phyloP scores from a whole-genome alignment of 1,284 basidiomycete genomes.

The Apiotrichum montevideense region DNA sequence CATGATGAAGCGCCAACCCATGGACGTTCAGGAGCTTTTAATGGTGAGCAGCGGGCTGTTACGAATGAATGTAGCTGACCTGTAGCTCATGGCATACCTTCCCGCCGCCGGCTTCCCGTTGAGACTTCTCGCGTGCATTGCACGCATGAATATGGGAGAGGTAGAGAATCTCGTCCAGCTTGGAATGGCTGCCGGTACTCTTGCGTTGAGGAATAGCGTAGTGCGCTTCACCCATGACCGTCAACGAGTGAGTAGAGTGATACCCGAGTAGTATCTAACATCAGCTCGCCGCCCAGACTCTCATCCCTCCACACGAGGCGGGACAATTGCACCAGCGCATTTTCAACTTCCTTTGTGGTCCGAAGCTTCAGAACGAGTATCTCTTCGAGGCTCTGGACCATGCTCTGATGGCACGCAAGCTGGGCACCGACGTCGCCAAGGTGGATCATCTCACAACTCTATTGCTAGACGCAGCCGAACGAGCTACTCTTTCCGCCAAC shows the following conservation, averaged over 20 bases:
- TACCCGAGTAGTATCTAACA: slow-evolving; percentile 1
- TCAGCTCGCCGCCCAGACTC: slow-evolving; percentile 27
- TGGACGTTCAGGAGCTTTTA: slow-evolving; percentile 20
- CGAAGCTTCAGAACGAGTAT: slow-evolving; percentile 20
- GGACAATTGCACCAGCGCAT: slow-evolving; percentile 18
- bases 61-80: neutral
- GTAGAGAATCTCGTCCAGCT: slow-evolving; percentile 14
- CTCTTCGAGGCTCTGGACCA: slow-evolving; percentile 34
- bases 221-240: slow-evolving; percentile 38
- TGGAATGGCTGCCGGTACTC: slow-evolving; percentile 12
- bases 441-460: slow-evolving; percentile 14
- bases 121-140: neutral
- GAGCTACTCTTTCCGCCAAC: slow-evolving; percentile 17
- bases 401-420: slow-evolving; percentile 17
- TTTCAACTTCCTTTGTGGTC: slow-evolving; percentile 20
- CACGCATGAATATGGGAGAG: slow-evolving; percentile 1
- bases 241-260: slow-evolving; percentile 19
- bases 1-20: slow-evolving; percentile 20
- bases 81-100: slow-evolving; percentile 25
- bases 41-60: slow-evolving; percentile 13
- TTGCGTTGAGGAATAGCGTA: slow-evolving; percentile 3
- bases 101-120: slow-evolving; percentile 23
- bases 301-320: slow-evolving; percentile 18
- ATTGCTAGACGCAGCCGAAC: slow-evolving; percentile 18
- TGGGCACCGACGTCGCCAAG: slow-evolving; percentile 7